phyloP scores from a whole-genome alignment of 257 asterid species.

The Gentiana macrophylla region DNA sequence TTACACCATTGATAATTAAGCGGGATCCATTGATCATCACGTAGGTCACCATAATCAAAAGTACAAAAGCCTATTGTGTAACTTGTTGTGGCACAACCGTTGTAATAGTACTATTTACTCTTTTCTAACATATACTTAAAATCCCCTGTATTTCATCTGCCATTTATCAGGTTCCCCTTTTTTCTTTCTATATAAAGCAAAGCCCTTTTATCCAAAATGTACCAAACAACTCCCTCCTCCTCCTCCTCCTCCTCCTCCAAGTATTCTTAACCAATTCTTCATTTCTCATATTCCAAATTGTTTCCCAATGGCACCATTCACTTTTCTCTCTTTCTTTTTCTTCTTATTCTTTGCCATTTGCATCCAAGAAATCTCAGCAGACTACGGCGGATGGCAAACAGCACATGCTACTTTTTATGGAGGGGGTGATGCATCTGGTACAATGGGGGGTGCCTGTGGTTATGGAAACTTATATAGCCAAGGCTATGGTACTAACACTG shows the following conservation, averaged over 20 bases:
- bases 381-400: slow-evolving; percentile 23
- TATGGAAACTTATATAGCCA: slow-evolving; percentile 77
- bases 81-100: no score
- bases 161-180: slow-evolving; percentile 8
- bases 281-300: slow-evolving; percentile 19
- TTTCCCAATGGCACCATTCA: slow-evolving; percentile 12
- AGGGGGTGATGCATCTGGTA: slow-evolving; percentile 75
- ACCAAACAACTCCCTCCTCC: slow-evolving; percentile 1
- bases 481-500: slow-evolving; percentile 84
- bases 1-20: no score
- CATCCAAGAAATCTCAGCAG: slow-evolving; percentile 22
- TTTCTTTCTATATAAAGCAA: slow-evolving; percentile 29
- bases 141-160: neutral
- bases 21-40: no score
- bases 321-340: slow-evolving; percentile 16
- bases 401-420: slow-evolving; percentile 81
- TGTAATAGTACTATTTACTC: no score
- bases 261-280: neutral
- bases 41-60: no score
- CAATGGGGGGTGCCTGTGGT: slow-evolving; percentile 97
- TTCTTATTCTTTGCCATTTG: slow-evolving; percentile 19
- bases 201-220: slow-evolving; percentile 1
- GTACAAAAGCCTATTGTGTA: no score
- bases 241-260: neutral
- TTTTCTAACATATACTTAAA: no score